A percentile compares a stretch with the other conserved stretches of the same genome.
Evolutionary conservation across 345 rosid genomes (phyloP).

Genomic region (Populus simonii): DNA sequence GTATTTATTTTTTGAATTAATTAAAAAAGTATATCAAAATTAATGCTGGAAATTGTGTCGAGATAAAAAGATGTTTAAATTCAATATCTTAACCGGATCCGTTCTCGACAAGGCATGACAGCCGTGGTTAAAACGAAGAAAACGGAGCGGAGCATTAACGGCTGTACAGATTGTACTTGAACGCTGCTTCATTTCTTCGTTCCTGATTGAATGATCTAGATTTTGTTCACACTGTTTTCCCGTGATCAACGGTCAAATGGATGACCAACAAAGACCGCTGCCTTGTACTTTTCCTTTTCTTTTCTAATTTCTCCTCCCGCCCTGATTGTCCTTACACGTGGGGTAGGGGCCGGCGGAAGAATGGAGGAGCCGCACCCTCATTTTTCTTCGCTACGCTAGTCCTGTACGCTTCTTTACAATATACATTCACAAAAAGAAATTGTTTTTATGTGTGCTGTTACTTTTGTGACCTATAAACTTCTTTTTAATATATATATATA

Average conservation of each 20-base stretch:
- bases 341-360: conserved; percentile 10
- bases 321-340: conserved; percentile 11
- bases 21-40: too few relatives aligned
- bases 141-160: too few relatives aligned
- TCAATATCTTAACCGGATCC: too few relatives aligned
- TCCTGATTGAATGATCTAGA: conserved; percentile 3
- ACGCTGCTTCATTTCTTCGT: neutral
- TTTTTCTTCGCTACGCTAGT: neutral
- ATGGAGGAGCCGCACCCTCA: conserved; percentile 1
- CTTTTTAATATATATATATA: too few relatives aligned
- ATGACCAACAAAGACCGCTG: neutral
- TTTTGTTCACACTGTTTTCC: neutral
- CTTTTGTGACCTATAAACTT: too few relatives aligned
- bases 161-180: neutral
- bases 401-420: too few relatives aligned
- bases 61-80: too few relatives aligned
- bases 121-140: too few relatives aligned
- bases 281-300: neutral
- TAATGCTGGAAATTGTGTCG: too few relatives aligned
- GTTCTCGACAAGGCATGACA: too few relatives aligned
- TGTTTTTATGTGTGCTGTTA: too few relatives aligned
- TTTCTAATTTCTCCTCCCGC: neutral
- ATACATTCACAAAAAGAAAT: too few relatives aligned
- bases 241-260: conserved; percentile 20
- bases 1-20: neutral